These are phyloP conservation scores for Sporobolomyces roseus DNA, from an alignment of 768 basidiomycete species.

Conservation along the genomic window DNA sequence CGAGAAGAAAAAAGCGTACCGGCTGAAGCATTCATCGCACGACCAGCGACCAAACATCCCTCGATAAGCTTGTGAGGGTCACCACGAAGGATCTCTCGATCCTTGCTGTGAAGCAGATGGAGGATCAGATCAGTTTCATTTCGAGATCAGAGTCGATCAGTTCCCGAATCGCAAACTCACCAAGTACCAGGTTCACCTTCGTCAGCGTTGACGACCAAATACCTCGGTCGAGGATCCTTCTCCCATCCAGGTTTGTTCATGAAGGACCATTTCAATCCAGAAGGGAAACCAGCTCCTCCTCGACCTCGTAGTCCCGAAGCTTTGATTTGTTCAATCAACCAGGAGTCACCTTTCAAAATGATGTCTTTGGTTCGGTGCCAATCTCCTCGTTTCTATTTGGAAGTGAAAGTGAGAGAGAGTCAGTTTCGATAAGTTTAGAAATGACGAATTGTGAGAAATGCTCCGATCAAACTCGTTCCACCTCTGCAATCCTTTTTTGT, in stretches of 20 bases:
- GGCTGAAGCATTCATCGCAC: constrained; percentile 93
- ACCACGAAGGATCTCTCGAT: constrained; percentile 93
- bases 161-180: constrained; percentile 1
- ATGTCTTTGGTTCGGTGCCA: constrained; percentile 99
- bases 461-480: background rate
- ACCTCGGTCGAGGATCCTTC: constrained; percentile 81
- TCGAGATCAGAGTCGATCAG: background rate
- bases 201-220: constrained; percentile 96
- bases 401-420: constrained; percentile 13
- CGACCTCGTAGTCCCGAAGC: constrained; percentile 92
- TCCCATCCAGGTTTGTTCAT: constrained; percentile 99
- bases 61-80: constrained; percentile 98
- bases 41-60: constrained; percentile 93
- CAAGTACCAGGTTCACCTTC: constrained; percentile 98
- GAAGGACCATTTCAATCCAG: constrained; percentile 88
- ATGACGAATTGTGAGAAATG: background rate
- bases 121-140: background rate
- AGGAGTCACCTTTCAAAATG: constrained; percentile 85
- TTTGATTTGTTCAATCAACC: constrained; percentile 95
- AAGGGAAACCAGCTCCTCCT: constrained; percentile 95
- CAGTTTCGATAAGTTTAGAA: background rate
- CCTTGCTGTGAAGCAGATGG: constrained; percentile 57
- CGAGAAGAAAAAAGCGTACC: constrained; percentile 46
- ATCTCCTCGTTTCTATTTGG: constrained; percentile 75
- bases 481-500: no score